Evolutionary conservation across 2,329 filamentous ascomycete species (phyloP).

Genomic region (Geosmithia morbida): DNA sequence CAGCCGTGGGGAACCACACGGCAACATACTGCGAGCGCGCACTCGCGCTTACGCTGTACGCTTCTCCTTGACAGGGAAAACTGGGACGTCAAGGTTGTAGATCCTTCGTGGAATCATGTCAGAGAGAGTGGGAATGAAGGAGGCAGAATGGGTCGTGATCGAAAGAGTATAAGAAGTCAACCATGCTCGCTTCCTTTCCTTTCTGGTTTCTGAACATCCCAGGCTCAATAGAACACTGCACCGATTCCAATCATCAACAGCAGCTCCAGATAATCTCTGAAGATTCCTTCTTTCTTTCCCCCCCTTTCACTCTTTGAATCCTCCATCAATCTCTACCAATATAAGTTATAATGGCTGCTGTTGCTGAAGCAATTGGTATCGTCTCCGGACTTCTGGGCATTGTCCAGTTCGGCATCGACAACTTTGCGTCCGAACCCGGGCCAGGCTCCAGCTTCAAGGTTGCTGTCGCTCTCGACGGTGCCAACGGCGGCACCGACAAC

Average conservation of each 20-base stretch:
- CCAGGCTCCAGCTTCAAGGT: background rate
- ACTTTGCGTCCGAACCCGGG: background rate
- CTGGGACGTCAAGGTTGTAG: background rate
- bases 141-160: background rate
- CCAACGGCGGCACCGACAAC: background rate
- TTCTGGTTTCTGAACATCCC: background rate
- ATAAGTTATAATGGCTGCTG: background rate
- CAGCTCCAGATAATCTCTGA: background rate
- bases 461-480: background rate
- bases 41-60: background rate
- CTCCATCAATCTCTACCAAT: background rate
- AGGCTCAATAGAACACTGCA: background rate
- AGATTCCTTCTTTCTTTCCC: background rate
- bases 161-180: background rate
- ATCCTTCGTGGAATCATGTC: background rate
- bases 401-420: background rate
- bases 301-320: background rate
- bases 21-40: too few species aligned
- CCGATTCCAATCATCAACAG: background rate
- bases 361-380: background rate
- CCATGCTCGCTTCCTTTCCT: background rate
- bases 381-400: background rate
- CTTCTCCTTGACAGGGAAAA: background rate
- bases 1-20: too few species aligned
- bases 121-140: background rate